Evolutionary conservation across 352 stramenopile species (phyloP).

Genomic region (Pythium dissimile): DNA sequence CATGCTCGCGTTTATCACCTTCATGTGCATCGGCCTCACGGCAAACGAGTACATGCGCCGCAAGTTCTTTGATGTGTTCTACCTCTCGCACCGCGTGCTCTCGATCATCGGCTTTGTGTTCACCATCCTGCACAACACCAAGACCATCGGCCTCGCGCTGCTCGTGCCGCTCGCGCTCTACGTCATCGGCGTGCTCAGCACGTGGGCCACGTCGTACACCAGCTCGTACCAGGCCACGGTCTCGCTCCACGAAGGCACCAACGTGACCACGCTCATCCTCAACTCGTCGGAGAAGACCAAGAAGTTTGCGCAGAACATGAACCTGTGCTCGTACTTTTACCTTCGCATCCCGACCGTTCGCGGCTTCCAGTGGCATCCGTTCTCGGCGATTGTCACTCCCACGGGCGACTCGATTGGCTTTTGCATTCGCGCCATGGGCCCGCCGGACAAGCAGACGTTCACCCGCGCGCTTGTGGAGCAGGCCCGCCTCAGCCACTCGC

Average conservation of each 20-base stretch:
- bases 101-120: conserved; percentile 76
- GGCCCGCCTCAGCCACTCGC: conserved; percentile 35
- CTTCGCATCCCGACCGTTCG: conserved; percentile 69
- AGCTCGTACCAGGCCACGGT: conserved; percentile 43
- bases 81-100: conserved; percentile 68
- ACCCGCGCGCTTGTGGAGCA: conserved; percentile 47
- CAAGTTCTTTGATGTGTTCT: conserved; percentile 72
- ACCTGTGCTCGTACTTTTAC: conserved; percentile 73
- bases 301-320: conserved; percentile 52
- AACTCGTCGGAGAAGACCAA: conserved; percentile 48
- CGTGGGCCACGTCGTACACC: conserved; percentile 49
- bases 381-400: conserved; percentile 71
- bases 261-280: conserved; percentile 57
- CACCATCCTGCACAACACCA: conserved; percentile 59
- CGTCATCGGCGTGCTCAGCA: conserved; percentile 43
- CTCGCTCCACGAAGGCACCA: conserved; percentile 30
- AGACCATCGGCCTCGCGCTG: conserved; percentile 53
- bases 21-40: conserved; percentile 47
- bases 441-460: conserved; percentile 31
- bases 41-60: conserved; percentile 66
- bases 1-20: conserved; percentile 58
- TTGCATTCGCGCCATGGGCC: conserved; percentile 56
- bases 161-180: conserved; percentile 64
- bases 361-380: conserved; percentile 70
- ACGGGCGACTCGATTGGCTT: conserved; percentile 80